Conservation (phyloP, 1,284 basidiomycete species). For the Gomphus bonarii region DNA sequence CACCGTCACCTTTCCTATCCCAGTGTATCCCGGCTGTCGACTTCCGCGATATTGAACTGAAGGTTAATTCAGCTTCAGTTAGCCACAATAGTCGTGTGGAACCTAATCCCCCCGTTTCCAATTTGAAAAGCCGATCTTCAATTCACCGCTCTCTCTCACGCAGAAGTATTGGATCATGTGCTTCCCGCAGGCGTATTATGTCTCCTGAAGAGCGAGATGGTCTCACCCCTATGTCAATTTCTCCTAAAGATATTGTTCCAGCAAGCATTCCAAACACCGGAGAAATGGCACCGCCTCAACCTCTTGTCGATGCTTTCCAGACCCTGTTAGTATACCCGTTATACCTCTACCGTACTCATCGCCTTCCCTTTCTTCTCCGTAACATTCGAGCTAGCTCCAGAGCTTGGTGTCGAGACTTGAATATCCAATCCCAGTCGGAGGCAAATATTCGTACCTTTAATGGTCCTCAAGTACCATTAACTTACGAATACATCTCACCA, state of each 20-base stretch:
- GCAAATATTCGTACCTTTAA: slow-evolving; percentile 4
- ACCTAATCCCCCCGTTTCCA: not conserved
- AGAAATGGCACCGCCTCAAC: not conserved
- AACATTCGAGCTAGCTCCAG: slow-evolving; percentile 39
- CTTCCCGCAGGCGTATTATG: not conserved
- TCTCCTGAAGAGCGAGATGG: not conserved
- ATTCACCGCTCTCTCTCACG: not conserved
- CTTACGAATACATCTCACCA: not conserved
- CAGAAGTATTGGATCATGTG: not conserved
- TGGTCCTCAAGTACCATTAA: not conserved
- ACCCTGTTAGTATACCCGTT: not conserved
- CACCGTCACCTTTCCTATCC: not conserved
- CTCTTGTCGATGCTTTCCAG: not conserved
- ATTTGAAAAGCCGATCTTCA: not conserved
- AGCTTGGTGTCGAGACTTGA: slow-evolving; percentile 23
- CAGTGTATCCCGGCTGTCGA: not conserved
- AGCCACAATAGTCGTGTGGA: not conserved
- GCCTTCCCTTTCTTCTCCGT: slow-evolving; percentile 43
- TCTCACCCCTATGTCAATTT: not conserved
- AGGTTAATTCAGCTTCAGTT: not conserved
- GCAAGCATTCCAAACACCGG: not conserved
- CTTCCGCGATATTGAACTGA: not conserved
- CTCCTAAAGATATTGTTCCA: not conserved
- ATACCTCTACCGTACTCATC: slow-evolving; percentile 7
- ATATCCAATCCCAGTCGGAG: slow-evolving; percentile 16